Percentiles rank a stretch among this genome's conserved stretches.
Conservation (phyloP, 2,329 filamentous ascomycete species). For the Chrysoporthe austroafricana region DNA sequence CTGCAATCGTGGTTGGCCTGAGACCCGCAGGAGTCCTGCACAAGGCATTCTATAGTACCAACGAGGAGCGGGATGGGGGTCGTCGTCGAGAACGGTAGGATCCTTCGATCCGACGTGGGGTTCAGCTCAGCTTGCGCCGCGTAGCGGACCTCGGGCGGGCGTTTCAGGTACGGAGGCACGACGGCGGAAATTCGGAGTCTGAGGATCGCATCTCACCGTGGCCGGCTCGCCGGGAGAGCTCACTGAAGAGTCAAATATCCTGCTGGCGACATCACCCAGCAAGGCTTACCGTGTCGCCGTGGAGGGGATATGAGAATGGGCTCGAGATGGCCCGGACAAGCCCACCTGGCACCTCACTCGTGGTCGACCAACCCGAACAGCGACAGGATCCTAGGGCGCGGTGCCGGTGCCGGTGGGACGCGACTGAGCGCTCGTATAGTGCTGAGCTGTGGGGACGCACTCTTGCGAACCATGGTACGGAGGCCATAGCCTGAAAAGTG, state of each 20-base stretch:
- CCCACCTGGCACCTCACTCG: not conserved
- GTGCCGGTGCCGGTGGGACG: not conserved
- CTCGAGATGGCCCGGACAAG: too few relatives aligned
- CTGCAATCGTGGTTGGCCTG: constrained; percentile 4
- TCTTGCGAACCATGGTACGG: not conserved
- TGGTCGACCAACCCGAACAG: not conserved
- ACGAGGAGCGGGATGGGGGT: not conserved
- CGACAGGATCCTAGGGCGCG: not conserved
- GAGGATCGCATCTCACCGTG: too few relatives aligned
- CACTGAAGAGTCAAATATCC: too few relatives aligned
- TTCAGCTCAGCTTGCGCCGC: too few relatives aligned
- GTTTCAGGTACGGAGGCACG: not conserved
- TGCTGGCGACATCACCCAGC: too few relatives aligned
- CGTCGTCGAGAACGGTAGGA: not conserved
- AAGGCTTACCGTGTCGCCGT: too few relatives aligned
- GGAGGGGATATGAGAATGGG: too few relatives aligned
- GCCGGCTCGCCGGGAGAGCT: too few relatives aligned
- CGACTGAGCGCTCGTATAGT: constrained; percentile 5
- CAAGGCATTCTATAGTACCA: not conserved
- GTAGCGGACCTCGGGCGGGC: too few relatives aligned
- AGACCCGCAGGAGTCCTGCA: constrained; percentile 4
- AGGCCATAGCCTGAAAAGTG: not conserved
- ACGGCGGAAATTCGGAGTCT: not conserved
- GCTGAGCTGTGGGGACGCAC: not conserved
- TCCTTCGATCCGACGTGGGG: not conserved